These are phyloP conservation scores for Fusarium temperatum DNA, from an alignment of 2,329 filamentous ascomycete genomes.

Conservation along the genomic window DNA sequence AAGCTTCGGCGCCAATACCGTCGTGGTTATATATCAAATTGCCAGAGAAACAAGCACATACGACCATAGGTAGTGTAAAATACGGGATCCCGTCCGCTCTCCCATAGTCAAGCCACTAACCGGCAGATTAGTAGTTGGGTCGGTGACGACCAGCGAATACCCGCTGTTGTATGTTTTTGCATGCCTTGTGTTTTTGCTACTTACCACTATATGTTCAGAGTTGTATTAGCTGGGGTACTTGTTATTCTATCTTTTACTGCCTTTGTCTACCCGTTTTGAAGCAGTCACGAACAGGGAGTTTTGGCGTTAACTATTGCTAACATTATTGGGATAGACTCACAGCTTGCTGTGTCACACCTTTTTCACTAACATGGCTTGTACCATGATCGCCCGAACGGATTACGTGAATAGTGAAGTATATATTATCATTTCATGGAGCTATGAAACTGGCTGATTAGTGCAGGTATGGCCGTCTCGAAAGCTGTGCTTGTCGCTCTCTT, in stretches of 20 bases:
- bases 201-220: fast-evolving
- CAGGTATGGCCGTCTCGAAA: too few species aligned
- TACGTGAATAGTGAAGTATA: not conserved
- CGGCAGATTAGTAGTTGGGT: constrained; percentile 2
- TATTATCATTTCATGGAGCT: not conserved
- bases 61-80: constrained; percentile 2
- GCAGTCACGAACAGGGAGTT: not conserved
- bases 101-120: constrained; percentile 1
- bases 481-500: not conserved
- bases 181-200: fast-evolving
- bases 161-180: not conserved
- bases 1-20: fast-evolving
- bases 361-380: not conserved
- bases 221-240: not conserved
- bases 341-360: not conserved
- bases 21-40: fast-evolving
- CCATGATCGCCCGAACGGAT: too few species aligned
- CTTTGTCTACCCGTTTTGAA: too few species aligned
- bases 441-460: fast-evolving
- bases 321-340: not conserved
- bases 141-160: not conserved
- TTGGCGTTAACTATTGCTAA: fast-evolving
- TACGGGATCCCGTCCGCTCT: not conserved
- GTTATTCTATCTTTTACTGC: not conserved
- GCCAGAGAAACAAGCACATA: fast-evolving